Conservation (phyloP, 169 alveolate genomes). For the Cryptosporidium andersoni region DNA sequence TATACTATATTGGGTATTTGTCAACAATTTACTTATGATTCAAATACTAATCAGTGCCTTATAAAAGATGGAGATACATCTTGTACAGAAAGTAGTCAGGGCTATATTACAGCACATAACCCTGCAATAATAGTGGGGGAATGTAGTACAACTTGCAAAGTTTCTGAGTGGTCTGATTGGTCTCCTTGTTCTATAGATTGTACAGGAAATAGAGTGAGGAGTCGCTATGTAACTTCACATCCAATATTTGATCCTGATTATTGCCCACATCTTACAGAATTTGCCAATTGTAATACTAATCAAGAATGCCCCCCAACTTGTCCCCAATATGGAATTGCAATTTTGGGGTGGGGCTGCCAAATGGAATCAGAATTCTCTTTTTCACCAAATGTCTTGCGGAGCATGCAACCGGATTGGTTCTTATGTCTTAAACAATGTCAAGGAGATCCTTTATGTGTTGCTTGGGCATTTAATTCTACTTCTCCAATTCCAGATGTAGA, state of each 20-base stretch:
- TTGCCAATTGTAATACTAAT: slow-evolving; percentile 19
- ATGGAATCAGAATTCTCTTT: slow-evolving; percentile 40
- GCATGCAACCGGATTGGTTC: slow-evolving; percentile 36
- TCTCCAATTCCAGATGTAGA: slow-evolving; percentile 35
- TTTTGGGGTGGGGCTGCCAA: slow-evolving; percentile 71
- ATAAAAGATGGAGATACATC: slow-evolving; percentile 13
- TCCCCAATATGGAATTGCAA: slow-evolving; percentile 65
- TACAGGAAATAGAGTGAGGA: slow-evolving; percentile 68
- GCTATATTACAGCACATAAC: background rate
- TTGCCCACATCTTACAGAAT: slow-evolving; percentile 49
- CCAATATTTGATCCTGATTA: slow-evolving; percentile 11
- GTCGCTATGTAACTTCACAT: background rate
- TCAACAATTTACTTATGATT: slow-evolving; percentile 6
- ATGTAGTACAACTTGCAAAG: slow-evolving; percentile 56
- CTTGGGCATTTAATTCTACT: slow-evolving; percentile 63
- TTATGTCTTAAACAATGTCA: slow-evolving; percentile 24
- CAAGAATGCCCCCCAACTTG: slow-evolving; percentile 40
- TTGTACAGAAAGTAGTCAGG: background rate
- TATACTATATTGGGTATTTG: slow-evolving; percentile 33
- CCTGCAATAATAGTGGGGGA: slow-evolving; percentile 35
- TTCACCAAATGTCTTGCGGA: slow-evolving; percentile 14
- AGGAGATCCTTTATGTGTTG: slow-evolving; percentile 48
- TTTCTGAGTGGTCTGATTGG: slow-evolving; percentile 73
- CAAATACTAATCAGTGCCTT: slow-evolving; percentile 11
- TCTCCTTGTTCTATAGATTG: slow-evolving; percentile 74